Base-by-base conservation (phyloP, 768 basidiomycete genomes). In the Austroboletus eburneus region DNA sequence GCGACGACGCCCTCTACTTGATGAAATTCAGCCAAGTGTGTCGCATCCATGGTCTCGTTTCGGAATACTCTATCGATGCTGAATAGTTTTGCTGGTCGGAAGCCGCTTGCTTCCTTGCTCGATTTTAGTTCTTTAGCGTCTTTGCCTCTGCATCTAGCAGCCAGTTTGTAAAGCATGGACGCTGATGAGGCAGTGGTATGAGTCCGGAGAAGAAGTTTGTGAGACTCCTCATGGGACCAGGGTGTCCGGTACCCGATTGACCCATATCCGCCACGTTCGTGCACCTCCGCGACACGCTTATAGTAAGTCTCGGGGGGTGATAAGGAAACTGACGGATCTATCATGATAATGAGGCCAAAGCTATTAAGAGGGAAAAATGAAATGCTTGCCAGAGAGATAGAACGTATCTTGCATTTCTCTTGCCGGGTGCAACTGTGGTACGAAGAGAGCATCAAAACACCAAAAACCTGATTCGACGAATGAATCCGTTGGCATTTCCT, bases 1-100 rank as follows among this genome's bases (percentile, higher is more conserved):
- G 96, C 96, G 22, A 99, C 92, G 38, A 99, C 96, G 42, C 96
- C 96, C 67, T 99, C 96, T n/a, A 99, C 96, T 69, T 99, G 96
- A 65, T 98, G 95, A 76, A 99, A 99, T 69, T 99, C 96, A 4
- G 96, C 96, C 52, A 99, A 62, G 74, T 99, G 96, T 16, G 96
- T 99, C 37, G 93, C 93, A 67, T 99, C 96, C 78, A 91, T 90
- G 0, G 96, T 91, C 69, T 99, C 96, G 58, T 99, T 99, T 64
- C 96, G 77, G 84, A 98, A 99, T 18, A 99, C 96, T 37, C 96
- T 78, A 66, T 99, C 96, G 54, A 99, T 97, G 56, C 89, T 92
- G 79, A 97, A 99, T 53, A 96, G 63, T 60, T 97, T 96, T 30
- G 90, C 90, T 6, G 93, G 90, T 48, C 83, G 75, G 76, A 96